Evolutionary conservation across 345 rosid species (phyloP), one percentile per base, ranked within the genome.

Genomic region (Mallotus nudiflorus): DNA sequence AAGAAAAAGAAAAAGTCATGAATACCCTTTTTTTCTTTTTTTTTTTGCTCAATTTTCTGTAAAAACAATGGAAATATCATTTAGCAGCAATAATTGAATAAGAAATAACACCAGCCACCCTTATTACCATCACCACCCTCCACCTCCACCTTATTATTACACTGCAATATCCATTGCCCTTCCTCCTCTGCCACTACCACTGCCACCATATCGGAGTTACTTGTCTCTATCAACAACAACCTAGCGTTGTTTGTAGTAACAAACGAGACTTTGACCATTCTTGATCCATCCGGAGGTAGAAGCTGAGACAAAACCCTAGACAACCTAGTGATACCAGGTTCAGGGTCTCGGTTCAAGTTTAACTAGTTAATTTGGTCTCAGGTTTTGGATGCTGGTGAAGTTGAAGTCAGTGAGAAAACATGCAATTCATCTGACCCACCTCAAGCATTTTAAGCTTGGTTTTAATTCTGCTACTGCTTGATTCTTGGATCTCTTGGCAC

Each of bases 301-400:
- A 91, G 92, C 78, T 95, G 99, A 64, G 97, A 70, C 0, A 97
- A 95, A 70, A 95, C 97, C 85, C 99, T 86, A 66, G 97, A 88
- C 54, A 92, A 89, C 16, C 97, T 77, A 10, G 91, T 83, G 66
- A 95, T 90, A 29, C 89, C 97, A 25, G 82, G 79, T 42, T 91
- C 97, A 9, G 83, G 83, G 67, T 87, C 93, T 56, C 80, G 68
- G 37, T 66, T 63, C 28, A 60, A 65, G 51, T 79, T 64, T 19
- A 83, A 72, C 52, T 83, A 85, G 65, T 83, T 81, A 76, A 86
- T 70, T 53, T 77, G 87, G 73, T 90, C 92, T 35, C 85, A 12
- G 13, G 18, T 73, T 71, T 87, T 95, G 27, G 70, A 73, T 44
- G 81, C 93, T 2, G 61, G 84, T 0, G 82, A 66, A 16, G 80